Evolutionary conservation across 2,329 filamentous ascomycete species (phyloP).

Genomic region (Volutella citrinella): DNA sequence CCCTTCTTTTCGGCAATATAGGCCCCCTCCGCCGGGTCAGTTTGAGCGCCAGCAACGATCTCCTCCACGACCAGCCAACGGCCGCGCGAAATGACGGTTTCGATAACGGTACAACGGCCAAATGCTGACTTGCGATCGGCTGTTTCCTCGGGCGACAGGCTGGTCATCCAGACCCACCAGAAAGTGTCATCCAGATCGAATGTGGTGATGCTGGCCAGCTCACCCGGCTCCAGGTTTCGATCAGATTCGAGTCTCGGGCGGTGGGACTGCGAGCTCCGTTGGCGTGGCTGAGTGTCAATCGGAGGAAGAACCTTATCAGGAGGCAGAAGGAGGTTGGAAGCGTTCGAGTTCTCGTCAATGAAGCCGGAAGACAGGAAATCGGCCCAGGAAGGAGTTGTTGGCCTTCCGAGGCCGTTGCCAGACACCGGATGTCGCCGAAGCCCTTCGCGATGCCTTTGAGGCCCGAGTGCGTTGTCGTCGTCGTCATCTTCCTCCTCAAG

Average conservation of each 20-base stretch:
- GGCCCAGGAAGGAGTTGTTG: conserved; percentile 96
- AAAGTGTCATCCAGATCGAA: conserved; percentile 92
- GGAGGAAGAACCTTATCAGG: conserved; percentile 90
- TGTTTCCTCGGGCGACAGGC: conserved; percentile 87
- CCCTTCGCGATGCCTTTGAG: conserved; percentile 41
- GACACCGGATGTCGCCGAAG: conserved; percentile 67
- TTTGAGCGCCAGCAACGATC: conserved; percentile 87
- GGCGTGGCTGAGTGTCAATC: conserved; percentile 68
- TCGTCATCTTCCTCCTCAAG: conserved; percentile 70
- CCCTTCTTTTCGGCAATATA: conserved; percentile 96
- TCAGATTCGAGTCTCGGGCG: conserved; percentile 68
- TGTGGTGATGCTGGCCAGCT: conserved; percentile 85
- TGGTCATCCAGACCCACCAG: conserved; percentile 99
- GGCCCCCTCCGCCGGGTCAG: conserved; percentile 77
- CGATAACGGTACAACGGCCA: conserved; percentile 86
- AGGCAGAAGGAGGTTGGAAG: conserved; percentile 71
- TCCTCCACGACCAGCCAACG: conserved; percentile 96
- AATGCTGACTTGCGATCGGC: conserved; percentile 85
- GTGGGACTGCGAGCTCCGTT: conserved; percentile 85
- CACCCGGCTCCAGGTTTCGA: conserved; percentile 75
- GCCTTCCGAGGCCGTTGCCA: conserved; percentile 68
- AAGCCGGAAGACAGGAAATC: conserved; percentile 96
- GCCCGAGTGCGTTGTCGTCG: conserved; percentile 48
- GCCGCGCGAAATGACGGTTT: conserved; percentile 77
- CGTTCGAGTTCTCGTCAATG: conserved; percentile 65